phyloP scores from a whole-genome alignment of 108 stramenopile genomes.

The Nitzschia sp. region DNA sequence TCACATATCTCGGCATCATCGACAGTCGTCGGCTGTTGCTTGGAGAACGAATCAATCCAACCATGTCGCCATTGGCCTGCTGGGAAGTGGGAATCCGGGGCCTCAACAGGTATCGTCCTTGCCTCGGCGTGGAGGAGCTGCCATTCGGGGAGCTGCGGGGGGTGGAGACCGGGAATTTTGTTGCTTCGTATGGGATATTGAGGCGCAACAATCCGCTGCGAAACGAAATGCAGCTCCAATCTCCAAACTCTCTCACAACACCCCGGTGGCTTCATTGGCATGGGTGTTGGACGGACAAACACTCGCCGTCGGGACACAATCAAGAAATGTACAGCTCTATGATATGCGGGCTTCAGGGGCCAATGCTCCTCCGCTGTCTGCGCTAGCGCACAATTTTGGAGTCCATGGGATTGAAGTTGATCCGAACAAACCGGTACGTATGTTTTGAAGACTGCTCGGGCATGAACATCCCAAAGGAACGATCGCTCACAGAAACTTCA shows the following conservation, averaged over 20 bases:
- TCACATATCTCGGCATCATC: conserved; percentile 64
- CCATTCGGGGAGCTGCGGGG: conserved; percentile 20
- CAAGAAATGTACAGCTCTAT: conserved; percentile 58
- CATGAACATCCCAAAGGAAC: too few species aligned
- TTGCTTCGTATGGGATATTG: conserved; percentile 66
- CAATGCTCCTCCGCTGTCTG: conserved; percentile 59
- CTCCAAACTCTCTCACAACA: conserved; percentile 60
- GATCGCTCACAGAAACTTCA: background rate
- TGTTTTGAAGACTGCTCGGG: background rate
- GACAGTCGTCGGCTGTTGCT: conserved; percentile 69
- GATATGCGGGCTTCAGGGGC: conserved; percentile 67
- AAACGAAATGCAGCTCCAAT: conserved; percentile 24
- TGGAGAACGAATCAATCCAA: conserved; percentile 51
- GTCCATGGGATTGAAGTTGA: conserved; percentile 78
- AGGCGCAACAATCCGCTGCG: conserved; percentile 25
- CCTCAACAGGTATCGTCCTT: conserved; percentile 5
- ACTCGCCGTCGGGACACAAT: conserved; percentile 67
- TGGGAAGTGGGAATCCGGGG: conserved; percentile 16
- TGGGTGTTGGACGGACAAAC: conserved; percentile 72
- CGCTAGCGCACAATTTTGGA: conserved; percentile 64
- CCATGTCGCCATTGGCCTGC: conserved; percentile 72
- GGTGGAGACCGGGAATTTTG: conserved; percentile 76
- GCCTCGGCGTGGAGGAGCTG: conserved; percentile 26
- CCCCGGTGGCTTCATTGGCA: conserved; percentile 65
- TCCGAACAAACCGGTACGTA: conserved; percentile 32